Base-by-base conservation (phyloP, 768 basidiomycete genomes). In the Inosperma sp. region DNA sequence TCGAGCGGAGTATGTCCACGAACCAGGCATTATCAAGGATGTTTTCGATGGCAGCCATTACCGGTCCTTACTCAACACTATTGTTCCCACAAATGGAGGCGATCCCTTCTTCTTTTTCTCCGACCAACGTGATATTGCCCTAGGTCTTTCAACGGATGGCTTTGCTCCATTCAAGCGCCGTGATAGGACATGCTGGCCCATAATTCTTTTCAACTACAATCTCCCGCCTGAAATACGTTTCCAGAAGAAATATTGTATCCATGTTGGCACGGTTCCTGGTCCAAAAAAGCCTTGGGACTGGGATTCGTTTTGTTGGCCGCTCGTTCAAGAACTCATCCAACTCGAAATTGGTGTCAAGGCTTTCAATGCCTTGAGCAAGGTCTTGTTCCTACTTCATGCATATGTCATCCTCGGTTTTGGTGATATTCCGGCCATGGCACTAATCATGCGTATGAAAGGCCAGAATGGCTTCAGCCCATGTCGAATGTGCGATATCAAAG, bases 261-360 rank as follows among this genome's bases (percentile, higher is more conserved):
- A 62, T 25, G 31, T 75, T 6, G 72, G 73, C 8, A 60, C 76
- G 37, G 74, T 79, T 40, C 77, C 75, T 2, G 73, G 78, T 0
- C 77, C 75, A 0, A 66, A 69, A n/a, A 69, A 70, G 31, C 72
- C 75, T 0, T 59, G 65, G 13, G 72, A 77, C 50, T 25, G 68
- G 1, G 68, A 69, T 35, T 79, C 78, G 0, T 80, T 78, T 44
- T 56, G 72, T 0, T 67, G 57, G 37, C 77, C 75, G 0, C 43
- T 73, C n/a, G n/a, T n/a, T n/a, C n/a, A n/a, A n/a, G n/a, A n/a
- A n/a, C n/a, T n/a, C n/a, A n/a, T 67, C 0, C 41, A 59, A 10
- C 65, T 77, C 0, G 66, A 63, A 0, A 9, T 49, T 13, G 77
- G 77, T 3, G 62, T 77, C 5, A 21, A 14, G 1, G 67, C 72